Percentiles rank a stretch among this genome's conserved stretches.
These are phyloP conservation scores for Aspergillus uvarum DNA, from an alignment of 2,329 filamentous ascomycete genomes.

Conservation along the genomic window DNA sequence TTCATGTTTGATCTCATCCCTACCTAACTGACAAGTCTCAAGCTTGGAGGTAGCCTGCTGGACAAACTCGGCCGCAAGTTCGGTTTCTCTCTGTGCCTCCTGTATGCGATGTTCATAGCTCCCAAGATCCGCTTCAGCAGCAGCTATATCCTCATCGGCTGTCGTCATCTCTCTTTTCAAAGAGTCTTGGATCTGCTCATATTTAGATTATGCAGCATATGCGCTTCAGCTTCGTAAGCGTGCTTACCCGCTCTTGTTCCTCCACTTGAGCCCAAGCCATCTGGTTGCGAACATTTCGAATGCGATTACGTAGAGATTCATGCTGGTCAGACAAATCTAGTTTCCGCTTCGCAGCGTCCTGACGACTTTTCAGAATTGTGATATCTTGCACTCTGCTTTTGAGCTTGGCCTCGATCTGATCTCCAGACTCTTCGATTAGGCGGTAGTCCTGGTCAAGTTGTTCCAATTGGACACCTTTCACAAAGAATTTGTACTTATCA, in stretches of 20 bases:
- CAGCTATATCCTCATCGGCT: conserved; percentile 50
- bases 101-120: conserved; percentile 50
- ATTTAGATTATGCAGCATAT: conserved; percentile 12
- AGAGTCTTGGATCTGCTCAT: conserved; percentile 31
- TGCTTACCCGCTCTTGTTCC: conserved; percentile 62
- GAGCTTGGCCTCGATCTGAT: conserved; percentile 67
- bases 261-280: conserved; percentile 86
- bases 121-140: conserved; percentile 44
- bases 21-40: conserved; percentile 49
- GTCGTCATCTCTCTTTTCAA: conserved; percentile 38
- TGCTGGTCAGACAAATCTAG: conserved; percentile 67
- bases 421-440: conserved; percentile 74
- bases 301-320: conserved; percentile 61
- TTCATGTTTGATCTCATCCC: conserved; percentile 50
- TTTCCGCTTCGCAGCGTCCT: conserved; percentile 63
- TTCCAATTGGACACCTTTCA: conserved; percentile 90
- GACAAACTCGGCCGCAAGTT: conserved; percentile 44
- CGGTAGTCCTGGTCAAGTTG: conserved; percentile 89
- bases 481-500: conserved; percentile 95
- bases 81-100: conserved; percentile 38
- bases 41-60: conserved; percentile 47
- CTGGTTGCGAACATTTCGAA: conserved; percentile 62
- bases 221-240: neutral
- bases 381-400: conserved; percentile 63
- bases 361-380: conserved; percentile 56